A percentile compares a stretch with the other conserved stretches of the same genome.
phyloP scores from a whole-genome alignment of 768 basidiomycete species.

The Hypholoma fasciculare region DNA sequence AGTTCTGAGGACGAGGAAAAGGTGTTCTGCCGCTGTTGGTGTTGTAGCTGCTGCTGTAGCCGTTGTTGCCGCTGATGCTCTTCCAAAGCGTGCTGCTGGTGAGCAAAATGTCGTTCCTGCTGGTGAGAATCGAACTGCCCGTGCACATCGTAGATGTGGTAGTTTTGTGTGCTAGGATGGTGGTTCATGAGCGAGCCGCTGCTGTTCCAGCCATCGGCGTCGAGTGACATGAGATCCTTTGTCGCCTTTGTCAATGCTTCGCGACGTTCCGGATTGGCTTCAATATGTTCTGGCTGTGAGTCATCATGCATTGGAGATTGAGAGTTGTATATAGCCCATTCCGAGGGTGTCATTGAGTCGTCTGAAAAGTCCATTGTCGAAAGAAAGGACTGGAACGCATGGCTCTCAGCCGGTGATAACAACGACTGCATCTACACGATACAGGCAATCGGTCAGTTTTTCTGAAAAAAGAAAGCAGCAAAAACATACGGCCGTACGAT shows the following conservation, averaged over 20 bases:
- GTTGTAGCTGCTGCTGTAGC: constrained; percentile 20
- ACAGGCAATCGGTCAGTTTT: not conserved
- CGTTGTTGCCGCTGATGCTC: constrained; percentile 22
- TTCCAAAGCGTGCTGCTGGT: constrained; percentile 18
- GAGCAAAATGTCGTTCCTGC: constrained; percentile 11
- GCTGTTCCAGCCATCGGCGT: constrained; percentile 40
- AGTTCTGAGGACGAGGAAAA: constrained; percentile 17
- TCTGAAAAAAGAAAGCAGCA: too few species aligned
- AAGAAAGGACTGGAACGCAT: constrained; percentile 71
- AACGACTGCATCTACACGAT: constrained; percentile 48
- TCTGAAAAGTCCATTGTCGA: constrained; percentile 49
- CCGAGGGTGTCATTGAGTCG: constrained; percentile 34
- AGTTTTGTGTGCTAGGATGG: constrained; percentile 8
- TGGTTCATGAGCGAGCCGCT: constrained; percentile 21
- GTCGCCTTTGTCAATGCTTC: constrained; percentile 78
- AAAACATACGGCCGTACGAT: too few species aligned
- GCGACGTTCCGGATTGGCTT: constrained; percentile 44
- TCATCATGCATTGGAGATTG: constrained; percentile 36
- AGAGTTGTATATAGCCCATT: constrained; percentile 48
- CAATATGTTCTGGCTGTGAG: constrained; percentile 35
- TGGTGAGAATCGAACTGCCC: constrained; percentile 10
- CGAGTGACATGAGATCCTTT: constrained; percentile 80
- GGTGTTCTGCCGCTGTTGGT: constrained; percentile 15
- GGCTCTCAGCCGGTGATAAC: constrained; percentile 64
- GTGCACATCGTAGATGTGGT: constrained; percentile 8